These are phyloP conservation scores for Cryphonectria radicalis DNA, from an alignment of 2,329 filamentous ascomycete species.

Conservation along the genomic window DNA sequence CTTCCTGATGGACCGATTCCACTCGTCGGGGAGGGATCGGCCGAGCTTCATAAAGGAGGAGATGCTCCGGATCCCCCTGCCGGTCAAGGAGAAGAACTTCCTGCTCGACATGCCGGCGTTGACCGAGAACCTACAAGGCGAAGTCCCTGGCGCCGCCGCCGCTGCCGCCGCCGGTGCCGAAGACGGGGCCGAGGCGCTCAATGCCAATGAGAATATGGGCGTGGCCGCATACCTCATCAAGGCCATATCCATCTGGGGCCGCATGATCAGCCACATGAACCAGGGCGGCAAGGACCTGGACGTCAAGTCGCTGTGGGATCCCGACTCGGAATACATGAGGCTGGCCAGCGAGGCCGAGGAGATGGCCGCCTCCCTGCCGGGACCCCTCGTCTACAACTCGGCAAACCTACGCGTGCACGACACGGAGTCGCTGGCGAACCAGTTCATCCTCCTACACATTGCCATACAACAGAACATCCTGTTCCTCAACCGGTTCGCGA, in stretches of 20 bases:
- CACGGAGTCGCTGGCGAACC: conserved; percentile 83
- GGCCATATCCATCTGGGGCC: conserved; percentile 85
- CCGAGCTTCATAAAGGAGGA: conserved; percentile 91
- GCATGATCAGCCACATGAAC: conserved; percentile 87
- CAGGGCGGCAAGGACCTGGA: conserved; percentile 85
- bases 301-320: conserved; percentile 76
- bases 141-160: conserved; percentile 65
- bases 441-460: conserved; percentile 92
- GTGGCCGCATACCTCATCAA: conserved; percentile 90
- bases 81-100: conserved; percentile 88
- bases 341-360: conserved; percentile 74
- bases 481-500: conserved; percentile 87
- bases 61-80: conserved; percentile 84
- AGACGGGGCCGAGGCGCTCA: conserved; percentile 58
- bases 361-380: conserved; percentile 71
- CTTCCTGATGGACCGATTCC: conserved; percentile 96
- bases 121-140: conserved; percentile 81
- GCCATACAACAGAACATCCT: conserved; percentile 86
- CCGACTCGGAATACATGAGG: conserved; percentile 74
- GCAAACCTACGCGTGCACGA: conserved; percentile 87
- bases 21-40: conserved; percentile 90
- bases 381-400: conserved; percentile 70
- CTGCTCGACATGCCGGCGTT: conserved; percentile 87
- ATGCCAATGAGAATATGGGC: conserved; percentile 83
- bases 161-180: conserved; percentile 63